Evolutionary conservation across 441 rosid genomes (phyloP).

Genomic region (Melastoma candidum): DNA sequence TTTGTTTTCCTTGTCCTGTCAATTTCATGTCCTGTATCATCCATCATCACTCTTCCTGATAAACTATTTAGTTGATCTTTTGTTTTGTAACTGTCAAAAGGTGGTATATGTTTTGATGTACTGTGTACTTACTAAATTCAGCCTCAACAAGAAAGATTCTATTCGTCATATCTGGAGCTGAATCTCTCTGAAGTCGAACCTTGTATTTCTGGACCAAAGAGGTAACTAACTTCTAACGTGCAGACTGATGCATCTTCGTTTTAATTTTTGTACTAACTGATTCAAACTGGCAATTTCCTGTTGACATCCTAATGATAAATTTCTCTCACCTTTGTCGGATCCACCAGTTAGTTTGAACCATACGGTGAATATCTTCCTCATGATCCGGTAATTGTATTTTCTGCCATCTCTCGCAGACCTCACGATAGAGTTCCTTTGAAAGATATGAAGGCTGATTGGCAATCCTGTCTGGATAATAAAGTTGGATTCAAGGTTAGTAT

Average conservation of each 20-base stretch:
- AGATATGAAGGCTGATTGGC: conserved; percentile 68
- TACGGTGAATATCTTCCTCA: conserved; percentile 9
- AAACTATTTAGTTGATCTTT: too few species aligned
- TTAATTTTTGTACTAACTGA: neutral
- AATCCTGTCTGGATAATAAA: conserved; percentile 41
- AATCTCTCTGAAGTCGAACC: conserved; percentile 53
- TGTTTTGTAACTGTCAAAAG: conserved; percentile 1
- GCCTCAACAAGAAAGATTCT: conserved; percentile 46
- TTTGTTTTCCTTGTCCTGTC: conserved; percentile 7
- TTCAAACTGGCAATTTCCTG: neutral
- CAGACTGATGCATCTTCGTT: neutral
- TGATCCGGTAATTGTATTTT: neutral
- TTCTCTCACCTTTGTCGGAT: neutral
- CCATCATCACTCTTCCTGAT: too few species aligned
- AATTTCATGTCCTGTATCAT: neutral
- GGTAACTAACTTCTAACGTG: conserved; percentile 19
- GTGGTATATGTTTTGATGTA: neutral
- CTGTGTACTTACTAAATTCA: conserved; percentile 15
- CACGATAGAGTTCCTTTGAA: conserved; percentile 53
- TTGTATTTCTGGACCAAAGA: conserved; percentile 56
- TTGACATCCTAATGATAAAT: too few species aligned
- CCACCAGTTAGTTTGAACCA: conserved; percentile 1
- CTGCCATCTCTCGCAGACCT: conserved; percentile 23
- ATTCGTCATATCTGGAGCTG: conserved; percentile 46
- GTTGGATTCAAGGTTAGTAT: conserved; percentile 59